A percentile compares a stretch with the other conserved stretches of the same genome.
phyloP scores from a whole-genome alignment of 116 monocot genomes.

The Dioscorea cayenensis region DNA sequence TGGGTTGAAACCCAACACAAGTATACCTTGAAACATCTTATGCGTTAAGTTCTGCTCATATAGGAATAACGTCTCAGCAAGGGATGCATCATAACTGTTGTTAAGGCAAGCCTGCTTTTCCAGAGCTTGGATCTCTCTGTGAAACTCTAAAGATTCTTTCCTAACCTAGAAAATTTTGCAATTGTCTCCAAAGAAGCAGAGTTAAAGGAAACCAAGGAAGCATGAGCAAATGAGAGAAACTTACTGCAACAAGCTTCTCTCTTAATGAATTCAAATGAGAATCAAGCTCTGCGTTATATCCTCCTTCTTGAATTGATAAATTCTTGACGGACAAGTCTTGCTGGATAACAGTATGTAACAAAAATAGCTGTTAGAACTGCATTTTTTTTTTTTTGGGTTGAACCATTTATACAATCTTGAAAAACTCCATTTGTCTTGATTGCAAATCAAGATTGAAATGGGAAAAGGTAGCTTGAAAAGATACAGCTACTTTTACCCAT shows the following conservation, averaged over 20 bases:
- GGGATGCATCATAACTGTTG: conserved; percentile 20
- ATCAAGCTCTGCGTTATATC: conserved; percentile 33
- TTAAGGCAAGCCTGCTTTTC: conserved; percentile 28
- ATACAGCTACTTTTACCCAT: too few relatives aligned
- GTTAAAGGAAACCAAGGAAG: neutral
- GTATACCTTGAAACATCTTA: conserved; percentile 38
- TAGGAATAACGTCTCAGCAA: conserved; percentile 22
- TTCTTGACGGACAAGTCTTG: too few relatives aligned
- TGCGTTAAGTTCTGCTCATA: conserved; percentile 28
- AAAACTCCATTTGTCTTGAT: too few relatives aligned
- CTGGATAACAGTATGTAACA: too few relatives aligned
- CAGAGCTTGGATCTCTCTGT: conserved; percentile 31
- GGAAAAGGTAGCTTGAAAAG: too few relatives aligned
- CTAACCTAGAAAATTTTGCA: conserved; percentile 30
- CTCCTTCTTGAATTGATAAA: too few relatives aligned
- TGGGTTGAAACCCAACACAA: too few relatives aligned
- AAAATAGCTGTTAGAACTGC: too few relatives aligned
- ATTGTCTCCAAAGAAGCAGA: neutral
- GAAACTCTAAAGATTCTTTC: conserved; percentile 35
- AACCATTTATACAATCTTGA: too few relatives aligned
- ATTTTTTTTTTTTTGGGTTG: neutral
- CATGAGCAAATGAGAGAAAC: neutral
- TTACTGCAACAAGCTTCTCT: conserved; percentile 52
- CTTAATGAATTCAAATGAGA: conserved; percentile 48
- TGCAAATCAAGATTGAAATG: too few relatives aligned